Evolutionary conservation across 148 eudicot species (phyloP), one percentile per base, ranked within the genome.

Genomic region (Talinum fruticosum): DNA sequence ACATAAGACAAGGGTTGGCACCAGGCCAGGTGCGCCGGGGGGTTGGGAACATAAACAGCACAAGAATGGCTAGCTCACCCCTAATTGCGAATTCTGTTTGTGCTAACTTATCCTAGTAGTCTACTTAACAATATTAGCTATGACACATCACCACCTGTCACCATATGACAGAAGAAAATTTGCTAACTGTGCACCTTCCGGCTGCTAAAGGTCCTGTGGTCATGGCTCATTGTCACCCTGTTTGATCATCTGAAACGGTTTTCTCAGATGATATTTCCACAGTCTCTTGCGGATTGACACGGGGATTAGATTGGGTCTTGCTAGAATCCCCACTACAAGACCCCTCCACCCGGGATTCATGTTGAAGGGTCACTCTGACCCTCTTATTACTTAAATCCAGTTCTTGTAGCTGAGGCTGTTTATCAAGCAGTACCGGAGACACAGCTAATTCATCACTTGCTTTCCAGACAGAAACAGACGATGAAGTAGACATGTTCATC

Each of bases 201-300:
- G 2, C 14, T 5, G 10, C 36, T 49, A 41, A 54, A 29, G 21
- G 67, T 28, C 19, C 26, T 26, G 44, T 21, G 65, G 51, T 73
- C 66, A 76, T 26, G 69, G 64, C 51, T 71, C 85, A 69, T 66
- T 72, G 29, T 86, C 83, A 67, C 78, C 81, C 15, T 26, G 34
- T 80, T 49, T 62, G 81, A 76, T 85, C 80, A 75, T 83, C 88
- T 0, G 88, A 85, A 33, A 83, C 70, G 1, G 90, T 87, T 77
- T 83, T 88, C 84, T 88, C 90, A 0, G 90, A 90, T 35, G 90
- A 89, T 47, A 81, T 47, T 69, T 83, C 95, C 78, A 81, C 91
- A 23, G 45, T 81, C 64, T 84, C 85, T 0, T 32, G 72, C n/a
- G 21, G 73, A 32, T 78, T 76, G 61, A 76, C 75, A 41, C 13